phyloP scores from a whole-genome alignment of 257 asterid genomes.

The Vinca minor region DNA sequence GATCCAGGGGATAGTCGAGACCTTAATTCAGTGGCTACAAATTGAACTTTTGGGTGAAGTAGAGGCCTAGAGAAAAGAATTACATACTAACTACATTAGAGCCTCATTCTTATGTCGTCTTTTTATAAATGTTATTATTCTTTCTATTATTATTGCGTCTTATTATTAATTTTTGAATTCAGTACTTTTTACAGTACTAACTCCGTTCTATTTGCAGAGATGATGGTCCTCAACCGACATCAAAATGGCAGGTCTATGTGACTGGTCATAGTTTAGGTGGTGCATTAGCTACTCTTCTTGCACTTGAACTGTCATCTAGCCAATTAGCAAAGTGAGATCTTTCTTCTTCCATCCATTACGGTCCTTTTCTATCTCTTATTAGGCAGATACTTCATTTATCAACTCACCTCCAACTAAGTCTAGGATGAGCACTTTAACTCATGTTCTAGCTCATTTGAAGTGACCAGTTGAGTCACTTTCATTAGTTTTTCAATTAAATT shows the following conservation, averaged over 20 bases:
- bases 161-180: neutral
- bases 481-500: neutral
- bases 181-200: neutral
- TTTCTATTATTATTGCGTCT: too few relatives aligned
- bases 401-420: neutral
- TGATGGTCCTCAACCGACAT: constrained; percentile 37
- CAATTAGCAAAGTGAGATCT: constrained; percentile 80
- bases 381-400: constrained; percentile 2
- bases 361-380: constrained; percentile 2
- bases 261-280: constrained; percentile 99
- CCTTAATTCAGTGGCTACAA: neutral
- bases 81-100: neutral
- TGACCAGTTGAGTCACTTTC: neutral
- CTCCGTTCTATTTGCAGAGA: constrained; percentile 34
- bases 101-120: neutral
- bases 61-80: neutral
- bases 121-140: too few relatives aligned
- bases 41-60: neutral
- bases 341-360: constrained; percentile 15
- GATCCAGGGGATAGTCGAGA: neutral
- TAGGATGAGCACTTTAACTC: neutral
- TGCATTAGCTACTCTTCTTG: constrained; percentile 92
- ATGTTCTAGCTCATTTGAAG: neutral
- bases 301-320: constrained; percentile 82
- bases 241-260: constrained; percentile 79